Conservation (phyloP, 2,329 filamentous ascomycete species). For the Claviceps maximensis region DNA sequence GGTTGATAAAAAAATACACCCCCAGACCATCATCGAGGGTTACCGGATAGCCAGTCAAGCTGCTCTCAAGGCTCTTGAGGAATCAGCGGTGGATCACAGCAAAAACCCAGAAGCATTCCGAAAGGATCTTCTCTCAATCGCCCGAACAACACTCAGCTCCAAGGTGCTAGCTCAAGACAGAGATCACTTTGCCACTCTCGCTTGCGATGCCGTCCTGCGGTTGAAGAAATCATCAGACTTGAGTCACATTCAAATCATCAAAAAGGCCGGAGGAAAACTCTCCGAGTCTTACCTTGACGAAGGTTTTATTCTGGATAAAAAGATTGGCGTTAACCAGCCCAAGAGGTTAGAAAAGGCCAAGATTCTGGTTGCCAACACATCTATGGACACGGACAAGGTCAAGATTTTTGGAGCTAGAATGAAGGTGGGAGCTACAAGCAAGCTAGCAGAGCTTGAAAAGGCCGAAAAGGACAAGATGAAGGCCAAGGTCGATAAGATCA, state of each 20-base stretch:
- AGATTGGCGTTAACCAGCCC: conserved; percentile 96
- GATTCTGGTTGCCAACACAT: conserved; percentile 93
- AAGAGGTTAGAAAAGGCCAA: conserved; percentile 97
- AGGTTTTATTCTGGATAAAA: conserved; percentile 98
- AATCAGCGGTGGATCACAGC: conserved; percentile 81
- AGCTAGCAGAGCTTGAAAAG: conserved; percentile 96
- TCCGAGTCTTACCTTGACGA: conserved; percentile 96
- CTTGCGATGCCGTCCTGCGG: conserved; percentile 80
- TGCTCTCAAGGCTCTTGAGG: conserved; percentile 71
- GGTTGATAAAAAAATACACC: conserved; percentile 96
- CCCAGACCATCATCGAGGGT: conserved; percentile 97
- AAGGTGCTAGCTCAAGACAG: conserved; percentile 94
- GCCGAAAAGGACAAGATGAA: conserved; percentile 99
- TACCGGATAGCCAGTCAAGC: conserved; percentile 94
- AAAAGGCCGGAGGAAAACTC: conserved; percentile 96
- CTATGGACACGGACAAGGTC: conserved; percentile 99
- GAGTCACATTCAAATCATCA: conserved; percentile 98
- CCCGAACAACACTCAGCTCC: conserved; percentile 88
- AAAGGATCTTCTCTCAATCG: conserved; percentile 80
- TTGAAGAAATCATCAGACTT: conserved; percentile 85
- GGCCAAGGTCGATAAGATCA: conserved; percentile 97
- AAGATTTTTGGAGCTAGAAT: conserved; percentile 98
- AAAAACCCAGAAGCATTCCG: conserved; percentile 71
- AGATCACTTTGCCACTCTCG: conserved; percentile 79
- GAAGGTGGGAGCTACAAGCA: conserved; percentile 91